Evolutionary conservation across 1,284 basidiomycete species (phyloP).

Genomic region (Ganoderma sinense): DNA sequence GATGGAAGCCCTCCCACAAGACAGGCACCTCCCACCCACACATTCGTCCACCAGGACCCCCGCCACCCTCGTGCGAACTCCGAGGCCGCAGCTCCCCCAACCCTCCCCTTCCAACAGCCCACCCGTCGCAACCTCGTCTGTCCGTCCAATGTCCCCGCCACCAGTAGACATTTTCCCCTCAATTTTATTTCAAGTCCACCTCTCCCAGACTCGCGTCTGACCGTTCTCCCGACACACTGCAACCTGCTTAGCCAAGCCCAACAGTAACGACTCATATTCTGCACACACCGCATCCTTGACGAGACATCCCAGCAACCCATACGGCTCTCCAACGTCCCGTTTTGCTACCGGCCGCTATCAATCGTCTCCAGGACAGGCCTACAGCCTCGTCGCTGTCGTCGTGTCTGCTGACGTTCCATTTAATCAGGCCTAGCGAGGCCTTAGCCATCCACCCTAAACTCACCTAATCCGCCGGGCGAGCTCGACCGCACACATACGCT

Average conservation of each 20-base stretch:
- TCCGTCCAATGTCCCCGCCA: not conserved
- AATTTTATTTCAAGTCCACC: not conserved
- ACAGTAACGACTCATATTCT: not conserved
- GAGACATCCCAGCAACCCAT: not conserved
- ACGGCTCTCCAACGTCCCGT: not conserved
- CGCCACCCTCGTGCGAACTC: not conserved
- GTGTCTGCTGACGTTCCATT: not conserved
- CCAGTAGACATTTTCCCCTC: not conserved
- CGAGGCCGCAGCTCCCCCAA: not conserved
- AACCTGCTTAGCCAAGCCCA: not conserved
- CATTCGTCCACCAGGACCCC: not conserved
- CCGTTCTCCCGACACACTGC: not conserved
- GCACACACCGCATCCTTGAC: not conserved
- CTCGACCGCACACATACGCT: not conserved
- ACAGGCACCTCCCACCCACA: slow-evolving; percentile 3
- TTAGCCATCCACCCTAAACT: not conserved
- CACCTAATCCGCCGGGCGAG: not conserved
- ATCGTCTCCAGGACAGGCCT: not conserved
- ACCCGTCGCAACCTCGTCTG: not conserved
- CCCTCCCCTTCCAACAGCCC: not conserved
- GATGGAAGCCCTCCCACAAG: slow-evolving; percentile 12
- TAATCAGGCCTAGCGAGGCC: not conserved
- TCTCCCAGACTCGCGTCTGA: not conserved
- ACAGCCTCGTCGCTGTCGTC: not conserved
- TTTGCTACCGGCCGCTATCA: not conserved